Evolutionary conservation across 2,329 filamentous ascomycete genomes (phyloP).

Genomic region (Coniochaeta ligniaria): DNA sequence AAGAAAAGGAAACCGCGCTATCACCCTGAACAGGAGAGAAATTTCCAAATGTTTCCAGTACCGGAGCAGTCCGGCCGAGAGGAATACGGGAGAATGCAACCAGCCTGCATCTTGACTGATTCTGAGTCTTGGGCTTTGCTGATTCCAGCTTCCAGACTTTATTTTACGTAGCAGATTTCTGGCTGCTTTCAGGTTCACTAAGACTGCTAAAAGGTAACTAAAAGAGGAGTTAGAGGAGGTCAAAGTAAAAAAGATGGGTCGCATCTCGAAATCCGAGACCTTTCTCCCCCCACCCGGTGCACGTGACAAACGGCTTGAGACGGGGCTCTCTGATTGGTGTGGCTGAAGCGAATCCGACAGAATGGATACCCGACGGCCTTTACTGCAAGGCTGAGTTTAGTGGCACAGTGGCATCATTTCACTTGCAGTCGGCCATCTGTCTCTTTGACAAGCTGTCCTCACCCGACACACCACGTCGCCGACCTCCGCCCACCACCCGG

Average conservation of each 20-base stretch:
- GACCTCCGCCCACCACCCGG: not conserved
- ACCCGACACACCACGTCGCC: not conserved
- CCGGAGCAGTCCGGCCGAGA: not conserved
- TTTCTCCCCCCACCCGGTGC: not conserved
- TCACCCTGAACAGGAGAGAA: not conserved
- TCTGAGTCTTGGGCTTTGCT: not conserved
- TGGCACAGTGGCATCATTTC: not conserved
- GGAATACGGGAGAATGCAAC: not conserved
- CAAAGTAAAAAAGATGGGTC: not conserved
- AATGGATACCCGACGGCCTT: not conserved
- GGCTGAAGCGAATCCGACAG: not conserved
- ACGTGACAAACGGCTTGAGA: not conserved
- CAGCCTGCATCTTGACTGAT: not conserved
- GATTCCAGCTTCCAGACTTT: not conserved
- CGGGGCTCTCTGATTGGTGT: not conserved
- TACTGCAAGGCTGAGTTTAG: not conserved
- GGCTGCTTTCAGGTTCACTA: not conserved
- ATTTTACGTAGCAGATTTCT: not conserved
- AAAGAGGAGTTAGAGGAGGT: not conserved
- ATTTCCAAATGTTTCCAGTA: not conserved
- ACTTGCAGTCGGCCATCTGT: not conserved
- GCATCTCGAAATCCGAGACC: not conserved
- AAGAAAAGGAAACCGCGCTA: not conserved
- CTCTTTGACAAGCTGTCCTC: conserved; percentile 2
- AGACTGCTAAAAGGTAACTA: too few relatives aligned